Evolutionary conservation across 2,329 filamentous ascomycete species (phyloP).

Genomic region (Pseudocercospora pini-densiflorae): DNA sequence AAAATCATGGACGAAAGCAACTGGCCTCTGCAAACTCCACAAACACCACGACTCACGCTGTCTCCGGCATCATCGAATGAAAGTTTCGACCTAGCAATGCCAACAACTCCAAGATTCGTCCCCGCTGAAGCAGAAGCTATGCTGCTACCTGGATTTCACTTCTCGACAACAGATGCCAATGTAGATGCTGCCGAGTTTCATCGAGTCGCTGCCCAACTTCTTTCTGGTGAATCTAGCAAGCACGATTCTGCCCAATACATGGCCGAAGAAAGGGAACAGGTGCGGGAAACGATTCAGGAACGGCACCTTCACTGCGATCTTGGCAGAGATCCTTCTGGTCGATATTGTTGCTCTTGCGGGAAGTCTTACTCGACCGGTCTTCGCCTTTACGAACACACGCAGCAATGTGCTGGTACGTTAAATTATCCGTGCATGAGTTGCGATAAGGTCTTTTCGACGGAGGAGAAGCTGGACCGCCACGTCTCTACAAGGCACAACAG

Average conservation of each 20-base stretch:
- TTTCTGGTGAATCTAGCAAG: slow-evolving; percentile 22
- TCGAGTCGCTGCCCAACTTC: slow-evolving; percentile 28
- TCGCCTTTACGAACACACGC: slow-evolving; percentile 23
- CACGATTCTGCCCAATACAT: slow-evolving; percentile 14
- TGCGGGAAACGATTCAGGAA: slow-evolving; percentile 6
- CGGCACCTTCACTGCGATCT: slow-evolving; percentile 28
- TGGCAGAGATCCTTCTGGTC: slow-evolving; percentile 24
- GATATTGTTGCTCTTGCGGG: slow-evolving; percentile 29
- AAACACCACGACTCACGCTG: slow-evolving; percentile 18
- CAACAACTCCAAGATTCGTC: slow-evolving; percentile 13
- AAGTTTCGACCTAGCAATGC: slow-evolving; percentile 16
- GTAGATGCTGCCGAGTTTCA: slow-evolving; percentile 31
- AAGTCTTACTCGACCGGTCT: slow-evolving; percentile 26
- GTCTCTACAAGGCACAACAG: slow-evolving; percentile 22
- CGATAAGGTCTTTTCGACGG: slow-evolving; percentile 26
- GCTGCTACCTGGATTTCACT: slow-evolving; percentile 30
- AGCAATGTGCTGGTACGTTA: slow-evolving; percentile 24
- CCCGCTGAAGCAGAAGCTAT: slow-evolving; percentile 10
- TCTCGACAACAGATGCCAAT: slow-evolving; percentile 28
- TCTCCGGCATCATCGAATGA: slow-evolving; percentile 23
- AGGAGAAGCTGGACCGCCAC: slow-evolving; percentile 19
- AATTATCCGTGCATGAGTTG: slow-evolving; percentile 27
- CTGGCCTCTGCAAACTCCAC: slow-evolving; percentile 17
- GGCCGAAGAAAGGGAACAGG: slow-evolving; percentile 10
- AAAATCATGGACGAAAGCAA: slow-evolving; percentile 24